Evolutionary conservation across 2,329 filamentous ascomycete genomes (phyloP).

Genomic region (Aspergillus persii): DNA sequence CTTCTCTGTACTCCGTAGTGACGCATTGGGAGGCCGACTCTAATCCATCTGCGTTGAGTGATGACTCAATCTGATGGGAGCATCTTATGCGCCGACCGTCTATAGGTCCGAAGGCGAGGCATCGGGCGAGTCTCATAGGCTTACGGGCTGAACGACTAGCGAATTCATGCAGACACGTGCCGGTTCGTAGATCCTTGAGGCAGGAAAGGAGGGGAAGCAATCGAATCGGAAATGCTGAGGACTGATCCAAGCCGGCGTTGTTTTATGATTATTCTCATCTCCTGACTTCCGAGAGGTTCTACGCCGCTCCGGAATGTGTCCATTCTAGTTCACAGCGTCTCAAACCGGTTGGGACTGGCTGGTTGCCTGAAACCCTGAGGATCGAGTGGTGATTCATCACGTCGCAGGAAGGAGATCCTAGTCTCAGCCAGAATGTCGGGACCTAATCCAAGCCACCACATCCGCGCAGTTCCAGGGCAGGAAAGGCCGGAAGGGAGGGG

Average conservation of each 20-base stretch:
- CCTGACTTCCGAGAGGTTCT: neutral
- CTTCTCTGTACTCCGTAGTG: neutral
- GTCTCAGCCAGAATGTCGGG: slow-evolving; percentile 22
- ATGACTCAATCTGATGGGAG: slow-evolving; percentile 6
- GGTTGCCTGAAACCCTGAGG: slow-evolving; percentile 9
- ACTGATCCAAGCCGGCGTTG: slow-evolving; percentile 1
- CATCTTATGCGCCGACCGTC: neutral
- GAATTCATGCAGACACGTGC: slow-evolving; percentile 19
- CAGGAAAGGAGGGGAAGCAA: slow-evolving; percentile 3
- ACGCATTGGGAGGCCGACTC: neutral
- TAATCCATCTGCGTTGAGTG: neutral
- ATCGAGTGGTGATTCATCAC: slow-evolving; percentile 18
- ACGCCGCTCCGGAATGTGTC: neutral
- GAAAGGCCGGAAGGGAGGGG: neutral
- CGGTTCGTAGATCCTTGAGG: slow-evolving; percentile 19
- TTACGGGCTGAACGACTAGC: slow-evolving; percentile 7
- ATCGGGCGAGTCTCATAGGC: slow-evolving; percentile 7
- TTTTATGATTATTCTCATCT: neutral
- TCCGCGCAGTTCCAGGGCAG: slow-evolving; percentile 10
- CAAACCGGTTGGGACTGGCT: slow-evolving; percentile 4
- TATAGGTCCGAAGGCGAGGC: neutral
- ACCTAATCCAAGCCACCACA: slow-evolving; percentile 15
- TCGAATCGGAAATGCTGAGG: slow-evolving; percentile 4
- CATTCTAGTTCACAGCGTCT: neutral
- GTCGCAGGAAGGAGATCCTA: slow-evolving; percentile 18